Evolutionary conservation across 179 eudicot genomes (phyloP).

Genomic region (Monotropa hypopitys): DNA sequence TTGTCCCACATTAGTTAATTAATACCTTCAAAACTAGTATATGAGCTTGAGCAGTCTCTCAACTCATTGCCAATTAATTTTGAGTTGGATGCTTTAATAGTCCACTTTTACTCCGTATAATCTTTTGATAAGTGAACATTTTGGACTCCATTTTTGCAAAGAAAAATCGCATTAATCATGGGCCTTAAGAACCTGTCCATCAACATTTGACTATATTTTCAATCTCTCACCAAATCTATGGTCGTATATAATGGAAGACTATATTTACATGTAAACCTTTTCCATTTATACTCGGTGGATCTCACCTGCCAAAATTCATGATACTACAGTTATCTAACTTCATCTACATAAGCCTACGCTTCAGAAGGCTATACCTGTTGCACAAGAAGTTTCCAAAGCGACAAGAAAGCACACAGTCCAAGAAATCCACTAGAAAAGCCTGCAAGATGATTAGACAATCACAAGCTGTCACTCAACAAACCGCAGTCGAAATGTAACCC

Average conservation of each 20-base stretch:
- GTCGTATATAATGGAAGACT: not conserved
- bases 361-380: conserved; percentile 50
- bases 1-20: too few relatives aligned
- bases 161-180: not conserved
- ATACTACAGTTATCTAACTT: not conserved
- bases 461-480: not conserved
- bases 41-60: too few relatives aligned
- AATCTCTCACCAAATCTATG: not conserved
- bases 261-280: not conserved
- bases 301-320: not conserved
- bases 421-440: conserved; percentile 80
- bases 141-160: not conserved
- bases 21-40: too few relatives aligned
- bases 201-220: not conserved
- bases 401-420: conserved; percentile 79
- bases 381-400: conserved; percentile 97
- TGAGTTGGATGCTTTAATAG: too few relatives aligned
- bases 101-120: not conserved
- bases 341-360: not conserved
- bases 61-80: too few relatives aligned
- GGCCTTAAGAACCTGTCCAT: not conserved
- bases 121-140: not conserved
- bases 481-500: not conserved
- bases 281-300: not conserved
- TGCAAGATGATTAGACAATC: conserved; percentile 14